Evolutionary conservation across 371 early-diverging fungal species (phyloP), one percentile per base, ranked within the genome.

Genomic region (Mucor plumbeus): DNA sequence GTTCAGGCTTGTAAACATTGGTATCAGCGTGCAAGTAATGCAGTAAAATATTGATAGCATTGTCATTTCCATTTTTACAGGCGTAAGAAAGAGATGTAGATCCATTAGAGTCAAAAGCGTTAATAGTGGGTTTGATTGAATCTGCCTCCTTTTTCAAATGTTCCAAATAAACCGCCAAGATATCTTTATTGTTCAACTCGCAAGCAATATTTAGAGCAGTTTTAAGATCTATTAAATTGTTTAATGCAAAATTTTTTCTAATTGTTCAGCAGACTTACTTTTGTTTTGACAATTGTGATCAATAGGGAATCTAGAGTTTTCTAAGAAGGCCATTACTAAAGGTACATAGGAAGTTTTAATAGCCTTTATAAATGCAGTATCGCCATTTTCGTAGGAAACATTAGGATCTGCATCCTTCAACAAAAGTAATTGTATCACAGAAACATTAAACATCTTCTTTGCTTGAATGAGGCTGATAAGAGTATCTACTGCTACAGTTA

Each of bases 81-180:
- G 82, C 83, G 36, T 78, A 35, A 7, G 70, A 70, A 7, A 87
- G 63, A 7, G 81, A 68, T 2, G 78, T 68, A 14, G 60, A 59
- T 11, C 65, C 53, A 10, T 53, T 14, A 1, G 17, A 21, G 35
- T 80, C 73, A 1, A 61, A n/a, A 4, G 34, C 43, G 65, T 81
- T 78, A 21, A 81, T 61, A 13, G 64, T 50, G 6, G 40, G 5
- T 21, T 14, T 35, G 13, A 5, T 17, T 1, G 31, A n/a, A 17
- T 7, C 17, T 6, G 39, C 9, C 14, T 33, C n/a, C 31, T 38
- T 0, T 38, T 34, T 62, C 50, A 67, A 33, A 14, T 39, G 19
- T 1, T 17, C 44, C 8, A 61, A 9, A 56, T 72, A 73, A 8
- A 6, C 8, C 14, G 35, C 19, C 14, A 71, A 13, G 17, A 71